Evolutionary conservation across 192 early-diverging fungal genomes (phyloP), one percentile per base, ranked within the genome.

Genomic region (Coemansia sp.): DNA sequence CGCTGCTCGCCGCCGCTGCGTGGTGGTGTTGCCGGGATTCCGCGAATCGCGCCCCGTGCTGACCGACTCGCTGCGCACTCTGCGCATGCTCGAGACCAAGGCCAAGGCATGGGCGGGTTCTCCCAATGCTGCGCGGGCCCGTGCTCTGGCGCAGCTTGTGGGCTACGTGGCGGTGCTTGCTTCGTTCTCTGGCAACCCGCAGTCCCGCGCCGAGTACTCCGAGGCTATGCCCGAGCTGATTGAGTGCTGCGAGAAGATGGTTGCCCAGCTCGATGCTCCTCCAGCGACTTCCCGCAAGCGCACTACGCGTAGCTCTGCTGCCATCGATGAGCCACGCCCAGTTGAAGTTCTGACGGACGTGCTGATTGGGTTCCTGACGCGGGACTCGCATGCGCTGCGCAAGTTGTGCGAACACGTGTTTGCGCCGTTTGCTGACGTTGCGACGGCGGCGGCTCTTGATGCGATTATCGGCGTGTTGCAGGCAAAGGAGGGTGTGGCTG

Each of bases 261-360:
- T 88, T 58, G 69, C 81, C 41, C 65, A 79, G 42, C 56, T 75
- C 8, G 66, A 61, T 21, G 84, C 77, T 60, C 78, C 63, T 31
- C 58, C 64, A 16, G 79, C 74, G 41, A 86, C 72, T 43, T 57
- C 74, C 37, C 84, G 82, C 57, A 84, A 85, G 48, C 36, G 60
- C 48, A 70, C 62, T 53, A 58, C 65, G 11, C 61, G 57, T 45
- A 53, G 36, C 23, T 37, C 59, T 13, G 85, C 84, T 8, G 82
- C 70, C 0, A 82, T 86, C 34, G 88, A 87, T 31, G 86, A 90
- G 59, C 88, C 83, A 26, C 78, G 88, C 62, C 94, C 95, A 2
- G 85, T 93, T n/a, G 95, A 97, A 64, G 95, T 99, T 47, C 85
- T 99, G 62, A 83, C 94, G 6, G 97, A 99, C 79, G 91, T 96